Evolutionary conservation across 345 rosid species (phyloP).

Genomic region (Brassica napus): DNA sequence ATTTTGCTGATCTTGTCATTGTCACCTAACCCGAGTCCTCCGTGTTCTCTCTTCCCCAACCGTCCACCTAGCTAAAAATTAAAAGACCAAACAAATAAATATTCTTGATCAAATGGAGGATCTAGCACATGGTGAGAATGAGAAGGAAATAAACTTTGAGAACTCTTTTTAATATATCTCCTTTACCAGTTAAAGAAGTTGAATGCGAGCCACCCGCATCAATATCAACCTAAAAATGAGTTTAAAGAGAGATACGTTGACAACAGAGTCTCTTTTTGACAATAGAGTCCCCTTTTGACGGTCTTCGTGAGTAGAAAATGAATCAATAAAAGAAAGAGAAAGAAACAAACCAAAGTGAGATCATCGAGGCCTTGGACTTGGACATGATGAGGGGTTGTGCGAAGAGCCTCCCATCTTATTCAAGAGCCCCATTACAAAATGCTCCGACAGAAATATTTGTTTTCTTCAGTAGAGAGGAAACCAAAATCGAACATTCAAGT

Average conservation of each 20-base stretch:
- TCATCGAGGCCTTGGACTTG: slow-evolving; percentile 78
- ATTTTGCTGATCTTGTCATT: slow-evolving; percentile 97
- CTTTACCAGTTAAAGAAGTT: slow-evolving; percentile 10
- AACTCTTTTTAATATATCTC: slow-evolving; percentile 57
- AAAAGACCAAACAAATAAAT: background rate
- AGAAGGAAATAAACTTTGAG: background rate
- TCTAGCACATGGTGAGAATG: background rate
- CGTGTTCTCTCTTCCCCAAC: slow-evolving; percentile 99
- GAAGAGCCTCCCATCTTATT: slow-evolving; percentile 82
- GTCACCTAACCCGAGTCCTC: slow-evolving; percentile 94
- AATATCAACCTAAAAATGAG: slow-evolving; percentile 71
- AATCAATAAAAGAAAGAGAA: background rate
- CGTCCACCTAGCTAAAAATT: slow-evolving; percentile 59
- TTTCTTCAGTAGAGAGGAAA: too few relatives aligned
- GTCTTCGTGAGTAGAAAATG: background rate
- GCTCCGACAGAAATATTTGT: too few relatives aligned
- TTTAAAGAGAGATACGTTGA: background rate
- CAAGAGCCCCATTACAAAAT: slow-evolving; percentile 47
- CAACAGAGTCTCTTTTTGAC: background rate
- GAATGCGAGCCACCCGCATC: slow-evolving; percentile 71
- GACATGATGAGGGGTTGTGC: slow-evolving; percentile 87
- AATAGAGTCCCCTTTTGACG: background rate
- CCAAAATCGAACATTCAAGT: too few relatives aligned
- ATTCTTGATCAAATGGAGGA: background rate
- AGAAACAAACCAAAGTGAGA: slow-evolving; percentile 69